phyloP scores from a whole-genome alignment of 2,329 filamentous ascomycete genomes.

The Colletotrichum gloeosporioides region DNA sequence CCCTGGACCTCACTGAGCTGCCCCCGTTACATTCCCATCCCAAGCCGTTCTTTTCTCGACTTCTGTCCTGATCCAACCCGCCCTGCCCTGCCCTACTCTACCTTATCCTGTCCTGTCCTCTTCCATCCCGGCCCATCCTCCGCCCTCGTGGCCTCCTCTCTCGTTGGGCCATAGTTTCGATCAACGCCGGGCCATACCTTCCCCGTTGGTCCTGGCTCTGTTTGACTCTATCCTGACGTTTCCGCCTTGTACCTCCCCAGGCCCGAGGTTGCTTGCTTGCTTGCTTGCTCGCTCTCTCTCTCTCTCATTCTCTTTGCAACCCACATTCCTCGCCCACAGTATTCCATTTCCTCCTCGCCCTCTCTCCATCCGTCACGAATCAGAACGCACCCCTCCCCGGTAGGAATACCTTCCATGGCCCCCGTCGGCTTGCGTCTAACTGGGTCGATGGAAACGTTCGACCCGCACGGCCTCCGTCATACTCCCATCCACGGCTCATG shows the following conservation, averaged over 20 bases:
- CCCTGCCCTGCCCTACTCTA: neutral
- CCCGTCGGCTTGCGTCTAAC: slow-evolving; percentile 2
- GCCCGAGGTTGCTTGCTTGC: neutral
- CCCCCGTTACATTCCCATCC: slow-evolving; percentile 5
- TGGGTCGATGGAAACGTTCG: neutral
- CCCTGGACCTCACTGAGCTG: neutral
- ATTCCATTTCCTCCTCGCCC: neutral
- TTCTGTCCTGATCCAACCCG: neutral
- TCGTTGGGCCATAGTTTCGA: slow-evolving; percentile 9
- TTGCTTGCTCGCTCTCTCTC: neutral
- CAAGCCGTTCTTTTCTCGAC: neutral
- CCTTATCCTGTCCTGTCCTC: neutral
- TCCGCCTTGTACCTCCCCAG: neutral
- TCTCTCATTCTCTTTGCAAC: neutral
- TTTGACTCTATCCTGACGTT: slow-evolving; percentile 6
- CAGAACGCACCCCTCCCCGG: neutral
- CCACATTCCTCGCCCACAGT: neutral
- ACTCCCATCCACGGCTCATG: slow-evolving; percentile 6
- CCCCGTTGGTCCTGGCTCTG: neutral
- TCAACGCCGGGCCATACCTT: neutral
- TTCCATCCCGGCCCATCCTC: neutral
- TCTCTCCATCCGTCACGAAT: slow-evolving; percentile 1
- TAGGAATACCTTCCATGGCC: neutral
- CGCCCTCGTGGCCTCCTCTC: neutral
- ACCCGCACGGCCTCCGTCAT: slow-evolving; percentile 18